Evolutionary conservation across 345 rosid species (phyloP).

Genomic region (Geranium rotundifolium): DNA sequence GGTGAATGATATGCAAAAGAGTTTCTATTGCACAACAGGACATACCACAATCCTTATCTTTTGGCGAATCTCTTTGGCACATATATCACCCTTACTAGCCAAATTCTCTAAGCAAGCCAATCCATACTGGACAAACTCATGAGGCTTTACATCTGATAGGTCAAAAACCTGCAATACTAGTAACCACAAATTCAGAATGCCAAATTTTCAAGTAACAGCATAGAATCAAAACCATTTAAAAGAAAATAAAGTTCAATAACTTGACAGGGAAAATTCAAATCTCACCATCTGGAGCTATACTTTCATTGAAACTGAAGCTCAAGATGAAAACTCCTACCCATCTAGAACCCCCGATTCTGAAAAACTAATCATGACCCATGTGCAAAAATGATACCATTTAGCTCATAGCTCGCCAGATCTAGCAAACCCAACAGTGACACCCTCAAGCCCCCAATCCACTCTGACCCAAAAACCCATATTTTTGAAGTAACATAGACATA

Average conservation of each 20-base stretch:
- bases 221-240: too few species aligned
- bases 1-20: neutral
- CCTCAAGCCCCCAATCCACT: too few species aligned
- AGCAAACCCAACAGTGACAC: neutral
- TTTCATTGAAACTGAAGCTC: neutral
- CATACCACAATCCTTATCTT: conserved; percentile 80
- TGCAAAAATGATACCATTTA: neutral
- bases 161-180: conserved; percentile 61
- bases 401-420: neutral
- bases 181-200: conserved; percentile 3
- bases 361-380: neutral
- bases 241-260: too few species aligned
- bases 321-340: too few species aligned
- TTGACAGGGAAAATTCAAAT: neutral
- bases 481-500: too few species aligned
- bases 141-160: conserved; percentile 63
- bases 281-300: neutral
- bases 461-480: too few species aligned
- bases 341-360: neutral
- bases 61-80: conserved; percentile 74
- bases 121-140: conserved; percentile 68
- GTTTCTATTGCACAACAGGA: neutral
- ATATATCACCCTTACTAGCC: conserved; percentile 52
- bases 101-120: conserved; percentile 70
- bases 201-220: neutral